phyloP scores from a whole-genome alignment of 2,329 filamentous ascomycete species.

The Phoma sp. region DNA sequence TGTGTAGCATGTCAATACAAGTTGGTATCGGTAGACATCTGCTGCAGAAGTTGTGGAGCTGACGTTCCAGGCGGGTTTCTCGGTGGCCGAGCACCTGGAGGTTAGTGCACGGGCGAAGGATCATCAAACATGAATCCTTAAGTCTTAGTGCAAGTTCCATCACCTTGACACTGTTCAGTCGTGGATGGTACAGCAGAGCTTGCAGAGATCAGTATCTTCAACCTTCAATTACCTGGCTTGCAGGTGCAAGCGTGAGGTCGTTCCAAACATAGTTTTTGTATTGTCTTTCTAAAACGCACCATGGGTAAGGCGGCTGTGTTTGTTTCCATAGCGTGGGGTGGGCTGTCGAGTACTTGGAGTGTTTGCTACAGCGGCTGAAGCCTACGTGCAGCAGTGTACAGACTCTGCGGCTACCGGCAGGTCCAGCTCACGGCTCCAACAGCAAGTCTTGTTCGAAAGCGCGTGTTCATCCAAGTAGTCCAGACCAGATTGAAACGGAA shows the following conservation, averaged over 20 bases:
- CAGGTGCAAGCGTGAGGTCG: slow-evolving; percentile 12
- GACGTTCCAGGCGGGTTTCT: background rate
- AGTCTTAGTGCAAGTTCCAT: slow-evolving; percentile 4
- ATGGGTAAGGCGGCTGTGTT: background rate
- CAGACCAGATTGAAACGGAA: background rate
- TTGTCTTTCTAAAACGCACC: background rate
- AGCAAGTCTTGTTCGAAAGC: background rate
- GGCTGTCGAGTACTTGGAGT: slow-evolving; percentile 5
- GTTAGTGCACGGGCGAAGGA: background rate
- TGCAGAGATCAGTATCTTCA: no score
- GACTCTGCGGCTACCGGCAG: slow-evolving; percentile 3
- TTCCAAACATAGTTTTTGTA: background rate
- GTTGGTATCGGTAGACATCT: background rate
- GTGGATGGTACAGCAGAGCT: no score
- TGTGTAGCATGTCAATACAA: background rate
- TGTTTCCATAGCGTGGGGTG: slow-evolving; percentile 5
- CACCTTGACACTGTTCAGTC: background rate
- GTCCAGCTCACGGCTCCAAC: background rate
- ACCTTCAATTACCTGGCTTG: background rate
- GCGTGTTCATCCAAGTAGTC: background rate
- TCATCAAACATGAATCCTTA: slow-evolving; percentile 9
- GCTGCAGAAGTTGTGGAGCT: background rate
- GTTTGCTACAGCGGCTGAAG: slow-evolving; percentile 1
- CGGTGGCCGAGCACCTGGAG: slow-evolving; percentile 1
- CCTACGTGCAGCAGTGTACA: background rate